Percentiles rank a stretch among this genome's conserved stretches.
phyloP scores from a whole-genome alignment of 441 rosid species.

The Viola pubescens region DNA sequence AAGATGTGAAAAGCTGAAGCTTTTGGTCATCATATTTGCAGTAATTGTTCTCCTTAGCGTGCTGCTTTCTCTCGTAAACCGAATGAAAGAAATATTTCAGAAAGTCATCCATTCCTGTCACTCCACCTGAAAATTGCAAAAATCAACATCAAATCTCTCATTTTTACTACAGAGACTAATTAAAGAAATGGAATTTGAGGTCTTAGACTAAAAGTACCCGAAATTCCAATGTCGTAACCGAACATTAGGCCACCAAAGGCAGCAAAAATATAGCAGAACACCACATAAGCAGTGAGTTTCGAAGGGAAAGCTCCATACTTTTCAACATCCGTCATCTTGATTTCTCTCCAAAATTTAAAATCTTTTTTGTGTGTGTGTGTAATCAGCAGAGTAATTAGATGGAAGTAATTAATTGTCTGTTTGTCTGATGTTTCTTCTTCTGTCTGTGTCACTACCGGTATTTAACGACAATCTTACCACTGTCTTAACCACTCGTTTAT shows the following conservation, averaged over 20 bases:
- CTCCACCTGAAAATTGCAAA: conserved; percentile 10
- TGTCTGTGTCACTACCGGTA: too few species aligned
- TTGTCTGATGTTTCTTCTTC: too few species aligned
- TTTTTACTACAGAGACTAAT: too few species aligned
- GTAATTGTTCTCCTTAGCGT: conserved; percentile 7
- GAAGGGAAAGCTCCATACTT: not conserved
- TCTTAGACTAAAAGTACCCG: not conserved
- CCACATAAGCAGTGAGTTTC: not conserved
- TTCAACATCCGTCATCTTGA: too few species aligned
- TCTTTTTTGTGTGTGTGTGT: too few species aligned
- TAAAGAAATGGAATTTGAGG: too few species aligned
- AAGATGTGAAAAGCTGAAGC: conserved; percentile 19
- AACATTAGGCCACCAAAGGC: not conserved
- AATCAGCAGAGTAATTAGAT: too few species aligned
- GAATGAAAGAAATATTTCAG: conserved; percentile 6
- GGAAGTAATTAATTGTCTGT: too few species aligned
- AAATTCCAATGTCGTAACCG: not conserved
- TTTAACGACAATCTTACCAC: too few species aligned
- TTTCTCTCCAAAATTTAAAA: too few species aligned
- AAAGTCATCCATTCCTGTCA: conserved; percentile 14
- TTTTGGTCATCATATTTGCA: conserved; percentile 13
- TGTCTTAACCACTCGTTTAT: too few species aligned
- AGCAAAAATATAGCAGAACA: not conserved
- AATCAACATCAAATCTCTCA: too few species aligned
- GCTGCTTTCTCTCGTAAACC: conserved; percentile 9